Base-by-base conservation (phyloP, 208 protist genomes). In the Leishmania major region DNA sequence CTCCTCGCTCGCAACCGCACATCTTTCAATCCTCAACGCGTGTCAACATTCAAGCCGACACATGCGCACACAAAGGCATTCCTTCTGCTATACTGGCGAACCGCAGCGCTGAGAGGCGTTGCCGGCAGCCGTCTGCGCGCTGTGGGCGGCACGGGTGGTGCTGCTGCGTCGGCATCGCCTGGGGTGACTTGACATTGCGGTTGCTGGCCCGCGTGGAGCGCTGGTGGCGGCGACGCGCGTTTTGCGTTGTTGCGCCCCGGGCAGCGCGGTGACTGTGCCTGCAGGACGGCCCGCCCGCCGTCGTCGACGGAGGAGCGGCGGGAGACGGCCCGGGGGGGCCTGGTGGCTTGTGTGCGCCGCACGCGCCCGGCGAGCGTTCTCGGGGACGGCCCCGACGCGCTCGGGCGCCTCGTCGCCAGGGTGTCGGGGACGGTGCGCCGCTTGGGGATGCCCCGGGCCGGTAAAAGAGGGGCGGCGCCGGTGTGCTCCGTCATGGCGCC, bases 311-410 rank as follows among this genome's bases (percentile, higher is more conserved):
- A 78, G 55, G 84, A 86, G 79, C 85, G 40, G 40, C 82, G 78
- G 89, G 85, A 80, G 81, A 89, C 47, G 84, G 86, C 70, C 83
- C 93, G 28, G 87, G 91, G 43, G 89, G 93, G 93, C 2, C 83
- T 96, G 64, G 71, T 89, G 43, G 40, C 85, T 96, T 0, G 40
- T 7, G 1, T 43, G 40, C 40, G 40, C 40, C 40, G 3, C 4
- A 43, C 40, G 40, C 40, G 40, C 40, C 40, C 40, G 40, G 2
- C 40, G 40, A 43, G 40, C 40, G 40, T 43, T 7, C 8, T 43
- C 40, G 40, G 4, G 40, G 40, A 7, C 40, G 0, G 4, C 40
- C 40, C 3, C 3, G 0, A 0, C 40, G 40, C 37, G 40, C 40
- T 8, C 40, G 40, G 40, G 40, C 40, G 40, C 40, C 40, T 43